Evolutionary conservation across 805 yeast species (phyloP).

Genomic region (Myxozyma nipponensis): DNA sequence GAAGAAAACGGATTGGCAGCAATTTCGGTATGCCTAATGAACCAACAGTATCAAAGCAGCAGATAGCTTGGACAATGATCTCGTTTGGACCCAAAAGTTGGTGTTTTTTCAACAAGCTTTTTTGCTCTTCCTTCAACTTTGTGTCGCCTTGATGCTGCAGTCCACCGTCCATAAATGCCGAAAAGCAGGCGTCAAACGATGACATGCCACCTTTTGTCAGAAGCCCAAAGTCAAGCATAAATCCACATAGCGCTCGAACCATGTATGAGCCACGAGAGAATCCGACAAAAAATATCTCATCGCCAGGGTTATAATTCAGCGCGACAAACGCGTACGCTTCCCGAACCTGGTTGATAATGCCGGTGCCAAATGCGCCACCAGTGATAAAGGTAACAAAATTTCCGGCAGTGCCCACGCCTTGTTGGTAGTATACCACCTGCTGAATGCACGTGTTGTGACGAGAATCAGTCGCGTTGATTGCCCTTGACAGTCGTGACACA

Average conservation of each 20-base stretch:
- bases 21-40: conserved; percentile 19
- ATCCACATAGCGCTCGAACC: conserved; percentile 12
- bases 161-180: neutral
- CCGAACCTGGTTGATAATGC: conserved; percentile 6
- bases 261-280: conserved; percentile 21
- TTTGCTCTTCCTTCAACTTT: too few relatives aligned
- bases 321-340: conserved; percentile 15
- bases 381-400: neutral
- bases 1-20: neutral
- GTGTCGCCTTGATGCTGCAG: neutral
- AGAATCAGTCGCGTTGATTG: conserved; percentile 1
- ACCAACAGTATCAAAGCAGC: conserved; percentile 28
- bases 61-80: conserved; percentile 9
- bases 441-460: neutral
- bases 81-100: neutral
- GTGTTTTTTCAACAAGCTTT: neutral
- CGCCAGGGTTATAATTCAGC: conserved; percentile 13
- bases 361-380: conserved; percentile 7
- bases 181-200: conserved; percentile 6
- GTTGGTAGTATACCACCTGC: conserved; percentile 15
- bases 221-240: conserved; percentile 10
- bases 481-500: conserved; percentile 13
- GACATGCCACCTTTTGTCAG: conserved; percentile 11
- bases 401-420: conserved; percentile 8
- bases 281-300: conserved; percentile 20